phyloP scores from a whole-genome alignment of 192 early-diverging fungal genomes.

The Coemansia sp. region DNA sequence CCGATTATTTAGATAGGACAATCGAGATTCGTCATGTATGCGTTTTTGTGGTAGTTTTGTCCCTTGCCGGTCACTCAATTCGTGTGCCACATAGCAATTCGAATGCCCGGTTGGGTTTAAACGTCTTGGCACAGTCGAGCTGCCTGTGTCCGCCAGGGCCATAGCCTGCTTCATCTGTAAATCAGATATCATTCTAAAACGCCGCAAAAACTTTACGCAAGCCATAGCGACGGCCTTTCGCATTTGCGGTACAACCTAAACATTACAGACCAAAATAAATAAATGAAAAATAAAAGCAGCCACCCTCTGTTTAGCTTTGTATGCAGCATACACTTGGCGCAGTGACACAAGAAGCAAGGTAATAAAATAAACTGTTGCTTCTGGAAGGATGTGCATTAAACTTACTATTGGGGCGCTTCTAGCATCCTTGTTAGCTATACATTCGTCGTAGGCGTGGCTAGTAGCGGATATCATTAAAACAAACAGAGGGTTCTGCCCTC shows the following conservation, averaged over 20 bases:
- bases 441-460: background rate
- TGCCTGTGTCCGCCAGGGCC: background rate
- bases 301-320: no score
- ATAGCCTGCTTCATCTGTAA: slow-evolving; percentile 24
- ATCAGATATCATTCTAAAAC: slow-evolving; percentile 29
- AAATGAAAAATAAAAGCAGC: no score
- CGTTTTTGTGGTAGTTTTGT: background rate
- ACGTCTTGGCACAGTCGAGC: background rate
- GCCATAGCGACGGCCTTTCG: slow-evolving; percentile 13
- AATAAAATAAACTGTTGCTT: no score
- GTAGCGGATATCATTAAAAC: slow-evolving; percentile 19
- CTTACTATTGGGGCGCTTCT: background rate
- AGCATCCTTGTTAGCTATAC: no score
- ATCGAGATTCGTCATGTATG: background rate
- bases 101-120: background rate
- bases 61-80: background rate
- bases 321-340: no score
- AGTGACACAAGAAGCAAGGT: no score
- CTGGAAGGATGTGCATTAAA: background rate
- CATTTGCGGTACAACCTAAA: background rate
- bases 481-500: slow-evolving; percentile 32
- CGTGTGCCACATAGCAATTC: background rate
- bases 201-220: slow-evolving; percentile 47
- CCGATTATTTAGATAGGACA: background rate
- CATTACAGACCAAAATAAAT: background rate